A percentile compares a stretch with the other conserved stretches of the same genome.
These are phyloP conservation scores for Neckera pumila DNA, from an alignment of 225 moss, liverwort and hornwort genomes.

Conservation along the genomic window DNA sequence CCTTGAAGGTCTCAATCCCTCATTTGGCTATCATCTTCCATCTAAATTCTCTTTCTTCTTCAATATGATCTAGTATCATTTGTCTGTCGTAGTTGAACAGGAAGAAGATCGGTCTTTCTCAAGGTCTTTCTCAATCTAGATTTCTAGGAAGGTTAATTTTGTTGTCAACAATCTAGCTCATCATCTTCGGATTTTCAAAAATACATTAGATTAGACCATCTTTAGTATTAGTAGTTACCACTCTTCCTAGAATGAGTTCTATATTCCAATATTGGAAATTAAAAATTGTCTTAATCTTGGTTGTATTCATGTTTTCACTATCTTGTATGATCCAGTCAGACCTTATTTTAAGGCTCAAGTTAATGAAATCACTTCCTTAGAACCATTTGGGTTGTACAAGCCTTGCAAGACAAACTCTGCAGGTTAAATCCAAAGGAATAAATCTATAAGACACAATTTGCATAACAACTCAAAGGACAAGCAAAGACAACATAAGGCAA, in stretches of 20 bases:
- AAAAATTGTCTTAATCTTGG: background rate
- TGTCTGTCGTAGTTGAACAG: background rate
- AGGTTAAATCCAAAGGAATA: fast-evolving
- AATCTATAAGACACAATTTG: too few species aligned
- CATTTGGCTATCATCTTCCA: background rate
- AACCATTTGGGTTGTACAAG: too few species aligned
- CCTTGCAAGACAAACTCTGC: too few species aligned
- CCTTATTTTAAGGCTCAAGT: background rate
- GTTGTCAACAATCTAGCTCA: background rate
- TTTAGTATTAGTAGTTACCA: background rate
- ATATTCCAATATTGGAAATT: background rate
- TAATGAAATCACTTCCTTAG: background rate
- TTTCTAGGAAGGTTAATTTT: background rate
- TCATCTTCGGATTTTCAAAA: background rate
- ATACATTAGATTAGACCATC: background rate
- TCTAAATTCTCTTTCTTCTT: background rate
- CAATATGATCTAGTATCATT: background rate
- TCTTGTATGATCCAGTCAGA: background rate
- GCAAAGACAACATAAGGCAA: too few species aligned
- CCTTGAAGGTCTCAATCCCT: background rate
- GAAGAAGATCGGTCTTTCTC: too few species aligned
- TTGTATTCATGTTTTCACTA: background rate
- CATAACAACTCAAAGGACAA: too few species aligned
- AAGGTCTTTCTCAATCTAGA: background rate
- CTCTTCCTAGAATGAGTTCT: fast-evolving